These are phyloP conservation scores for Hymenoscyphus albidus DNA, from an alignment of 2,329 filamentous ascomycete species.

Conservation along the genomic window DNA sequence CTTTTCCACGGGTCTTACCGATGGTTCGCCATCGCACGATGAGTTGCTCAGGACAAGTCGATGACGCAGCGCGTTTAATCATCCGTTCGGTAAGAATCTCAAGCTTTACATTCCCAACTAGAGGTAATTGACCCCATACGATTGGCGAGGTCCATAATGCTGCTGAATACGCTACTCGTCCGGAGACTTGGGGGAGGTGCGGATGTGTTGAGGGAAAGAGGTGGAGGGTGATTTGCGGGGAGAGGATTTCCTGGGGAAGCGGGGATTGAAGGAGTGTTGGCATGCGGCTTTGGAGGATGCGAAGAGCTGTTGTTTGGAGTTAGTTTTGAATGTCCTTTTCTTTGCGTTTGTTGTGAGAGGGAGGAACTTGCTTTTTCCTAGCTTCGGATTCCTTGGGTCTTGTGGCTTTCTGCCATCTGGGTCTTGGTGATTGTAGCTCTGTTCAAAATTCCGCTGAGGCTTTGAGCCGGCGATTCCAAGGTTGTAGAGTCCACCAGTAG, in stretches of 20 bases:
- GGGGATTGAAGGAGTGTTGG: conserved; percentile 64
- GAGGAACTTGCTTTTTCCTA: conserved; percentile 32
- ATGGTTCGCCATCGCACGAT: conserved; percentile 85
- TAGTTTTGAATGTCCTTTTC: not conserved
- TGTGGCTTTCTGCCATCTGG: conserved; percentile 36
- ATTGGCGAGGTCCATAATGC: conserved; percentile 95
- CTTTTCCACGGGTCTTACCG: conserved; percentile 44
- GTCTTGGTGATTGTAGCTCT: conserved; percentile 16
- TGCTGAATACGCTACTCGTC: conserved; percentile 84
- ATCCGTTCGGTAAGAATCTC: conserved; percentile 89
- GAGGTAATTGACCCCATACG: conserved; percentile 88
- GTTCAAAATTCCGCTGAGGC: conserved; percentile 15
- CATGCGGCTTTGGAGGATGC: conserved; percentile 62
- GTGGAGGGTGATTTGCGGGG: conserved; percentile 67
- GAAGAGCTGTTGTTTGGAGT: conserved; percentile 47
- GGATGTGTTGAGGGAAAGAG: conserved; percentile 76
- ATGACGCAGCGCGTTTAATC: conserved; percentile 40
- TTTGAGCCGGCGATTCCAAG: conserved; percentile 45
- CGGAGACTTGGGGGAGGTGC: conserved; percentile 87
- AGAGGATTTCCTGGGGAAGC: conserved; percentile 70
- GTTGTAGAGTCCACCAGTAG: conserved; percentile 32
- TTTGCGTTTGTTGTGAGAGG: not conserved
- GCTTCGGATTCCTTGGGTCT: conserved; percentile 57
- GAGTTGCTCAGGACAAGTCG: conserved; percentile 65
- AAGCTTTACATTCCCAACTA: conserved; percentile 85